Evolutionary conservation across 1,284 basidiomycete species (phyloP).

Genomic region (Puccinia novopanici): DNA sequence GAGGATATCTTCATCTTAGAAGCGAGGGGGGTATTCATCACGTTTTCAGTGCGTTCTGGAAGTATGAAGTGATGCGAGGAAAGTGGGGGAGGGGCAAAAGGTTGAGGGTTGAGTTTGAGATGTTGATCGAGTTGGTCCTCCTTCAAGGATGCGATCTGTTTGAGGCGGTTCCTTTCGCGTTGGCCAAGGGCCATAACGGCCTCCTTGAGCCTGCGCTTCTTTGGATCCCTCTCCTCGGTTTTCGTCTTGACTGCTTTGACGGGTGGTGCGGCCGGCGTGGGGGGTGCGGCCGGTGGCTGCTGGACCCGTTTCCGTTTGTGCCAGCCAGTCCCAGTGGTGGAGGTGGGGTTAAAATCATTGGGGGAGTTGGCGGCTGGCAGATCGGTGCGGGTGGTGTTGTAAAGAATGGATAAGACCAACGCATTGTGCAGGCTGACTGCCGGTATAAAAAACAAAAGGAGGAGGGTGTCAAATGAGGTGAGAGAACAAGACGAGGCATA

Average conservation of each 20-base stretch:
- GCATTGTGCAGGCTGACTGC: constrained; percentile 61
- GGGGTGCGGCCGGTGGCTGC: neutral
- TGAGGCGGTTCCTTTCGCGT: constrained; percentile 54
- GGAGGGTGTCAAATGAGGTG: neutral
- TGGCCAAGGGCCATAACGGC: constrained; percentile 54
- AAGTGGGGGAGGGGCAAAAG: constrained; percentile 20
- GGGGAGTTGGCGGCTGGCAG: constrained; percentile 53
- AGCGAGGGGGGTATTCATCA: constrained; percentile 38
- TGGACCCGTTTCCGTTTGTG: constrained; percentile 42
- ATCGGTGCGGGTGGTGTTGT: constrained; percentile 58
- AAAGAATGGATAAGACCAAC: constrained; percentile 61
- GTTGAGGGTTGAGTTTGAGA: constrained; percentile 12
- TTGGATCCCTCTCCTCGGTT: constrained; percentile 37
- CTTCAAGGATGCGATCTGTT: constrained; percentile 51
- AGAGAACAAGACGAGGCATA: too few species aligned
- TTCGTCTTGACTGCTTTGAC: constrained; percentile 50
- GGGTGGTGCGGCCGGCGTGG: too few species aligned
- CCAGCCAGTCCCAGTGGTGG: constrained; percentile 55
- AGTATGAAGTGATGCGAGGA: constrained; percentile 1
- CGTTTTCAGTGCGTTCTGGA: constrained; percentile 31
- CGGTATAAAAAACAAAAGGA: neutral
- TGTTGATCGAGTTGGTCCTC: constrained; percentile 51
- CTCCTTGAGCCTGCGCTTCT: constrained; percentile 53
- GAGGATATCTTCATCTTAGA: constrained; percentile 47
- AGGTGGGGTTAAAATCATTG: neutral